Percentiles rank a stretch among this genome's conserved stretches.
Conservation (phyloP, 2,329 filamentous ascomycete species). For the Bipolaris bicolor region DNA sequence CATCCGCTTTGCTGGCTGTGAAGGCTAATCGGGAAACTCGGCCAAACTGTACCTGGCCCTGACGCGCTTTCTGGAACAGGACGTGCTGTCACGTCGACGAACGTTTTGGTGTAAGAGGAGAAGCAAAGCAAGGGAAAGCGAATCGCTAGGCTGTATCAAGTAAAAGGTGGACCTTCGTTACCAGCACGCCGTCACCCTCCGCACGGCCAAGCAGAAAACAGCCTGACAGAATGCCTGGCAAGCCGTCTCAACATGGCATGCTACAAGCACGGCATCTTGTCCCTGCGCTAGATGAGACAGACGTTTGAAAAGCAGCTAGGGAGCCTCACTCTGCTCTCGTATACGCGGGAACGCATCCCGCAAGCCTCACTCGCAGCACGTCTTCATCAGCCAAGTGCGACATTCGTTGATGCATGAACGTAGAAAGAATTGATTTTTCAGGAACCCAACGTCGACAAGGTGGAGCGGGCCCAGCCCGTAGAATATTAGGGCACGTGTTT, state of each 20-base stretch:
- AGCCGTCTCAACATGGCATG: constrained; percentile 29
- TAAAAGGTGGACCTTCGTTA: constrained; percentile 9
- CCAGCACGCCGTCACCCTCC: constrained; percentile 12
- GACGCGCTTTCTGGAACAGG: constrained; percentile 7
- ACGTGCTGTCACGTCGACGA: constrained; percentile 6
- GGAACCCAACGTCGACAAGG: constrained; percentile 22
- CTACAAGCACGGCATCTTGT: constrained; percentile 23
- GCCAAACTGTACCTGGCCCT: constrained; percentile 6
- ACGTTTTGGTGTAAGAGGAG: constrained; percentile 5
- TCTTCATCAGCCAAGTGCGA: neutral
- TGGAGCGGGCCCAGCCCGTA: constrained; percentile 32
- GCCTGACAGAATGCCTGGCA: constrained; percentile 31
- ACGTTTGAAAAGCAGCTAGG: constrained; percentile 16
- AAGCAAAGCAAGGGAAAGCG: constrained; percentile 6
- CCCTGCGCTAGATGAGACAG: constrained; percentile 19
- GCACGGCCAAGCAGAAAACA: constrained; percentile 28
- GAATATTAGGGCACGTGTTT: constrained; percentile 33
- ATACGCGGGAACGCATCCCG: neutral
- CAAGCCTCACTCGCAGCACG: constrained; percentile 9
- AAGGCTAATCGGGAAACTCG: constrained; percentile 11
- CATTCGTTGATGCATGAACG: constrained; percentile 6
- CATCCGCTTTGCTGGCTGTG: constrained; percentile 2
- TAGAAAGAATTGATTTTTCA: constrained; percentile 22
- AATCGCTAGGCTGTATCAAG: constrained; percentile 7
- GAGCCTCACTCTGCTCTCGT: constrained; percentile 23